Percentiles rank a stretch among this genome's conserved stretches.
phyloP scores from a whole-genome alignment of 371 early-diverging fungal species.

The Mortierella sp. region DNA sequence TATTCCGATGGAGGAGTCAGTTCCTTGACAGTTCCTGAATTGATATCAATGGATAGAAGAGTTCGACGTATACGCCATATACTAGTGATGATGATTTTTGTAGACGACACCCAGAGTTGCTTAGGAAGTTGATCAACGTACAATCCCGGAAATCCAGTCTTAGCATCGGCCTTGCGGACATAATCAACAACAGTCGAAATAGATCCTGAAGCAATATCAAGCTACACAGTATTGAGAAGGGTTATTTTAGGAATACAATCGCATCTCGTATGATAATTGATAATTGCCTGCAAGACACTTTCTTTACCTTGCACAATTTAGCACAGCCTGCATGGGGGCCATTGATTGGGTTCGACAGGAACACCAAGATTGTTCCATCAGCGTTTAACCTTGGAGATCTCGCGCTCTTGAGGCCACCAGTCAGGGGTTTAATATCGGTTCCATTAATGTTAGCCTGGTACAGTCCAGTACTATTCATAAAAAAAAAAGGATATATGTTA shows the following conservation, averaged over 20 bases:
- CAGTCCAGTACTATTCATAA: constrained; percentile 46
- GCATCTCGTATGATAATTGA: background rate
- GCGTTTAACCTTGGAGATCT: constrained; percentile 67
- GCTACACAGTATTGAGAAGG: constrained; percentile 5
- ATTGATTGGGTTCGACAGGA: constrained; percentile 63
- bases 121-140: constrained; percentile 64
- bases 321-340: constrained; percentile 72
- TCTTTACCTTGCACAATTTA: constrained; percentile 54
- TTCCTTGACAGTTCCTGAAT: constrained; percentile 55
- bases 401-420: constrained; percentile 52
- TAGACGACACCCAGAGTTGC: constrained; percentile 58
- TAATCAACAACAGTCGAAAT: constrained; percentile 47
- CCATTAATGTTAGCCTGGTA: constrained; percentile 59
- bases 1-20: constrained; percentile 23
- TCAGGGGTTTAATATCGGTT: constrained; percentile 37
- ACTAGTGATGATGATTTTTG: constrained; percentile 34
- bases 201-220: constrained; percentile 38
- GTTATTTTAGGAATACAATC: background rate
- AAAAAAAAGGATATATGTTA: background rate
- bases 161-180: constrained; percentile 42
- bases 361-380: constrained; percentile 59
- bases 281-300: background rate
- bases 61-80: constrained; percentile 60
- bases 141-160: constrained; percentile 68
- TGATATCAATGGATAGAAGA: constrained; percentile 60